These are phyloP conservation scores for Botrytis deweyae DNA, from an alignment of 2,329 filamentous ascomycete genomes.

Conservation along the genomic window DNA sequence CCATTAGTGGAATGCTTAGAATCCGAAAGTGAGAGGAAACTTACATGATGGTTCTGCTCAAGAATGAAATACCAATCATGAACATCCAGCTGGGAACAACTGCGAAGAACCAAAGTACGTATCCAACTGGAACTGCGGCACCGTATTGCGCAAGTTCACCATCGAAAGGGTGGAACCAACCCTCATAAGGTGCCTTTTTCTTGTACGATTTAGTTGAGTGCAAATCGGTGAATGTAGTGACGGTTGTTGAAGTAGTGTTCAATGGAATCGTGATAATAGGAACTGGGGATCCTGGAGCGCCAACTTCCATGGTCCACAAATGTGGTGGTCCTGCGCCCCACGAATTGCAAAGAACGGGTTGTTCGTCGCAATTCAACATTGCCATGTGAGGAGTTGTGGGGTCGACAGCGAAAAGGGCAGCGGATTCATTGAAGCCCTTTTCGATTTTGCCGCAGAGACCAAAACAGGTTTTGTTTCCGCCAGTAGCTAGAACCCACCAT, in stretches of 20 bases:
- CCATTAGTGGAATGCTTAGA: slow-evolving; percentile 20
- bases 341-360: slow-evolving; percentile 72
- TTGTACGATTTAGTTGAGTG: slow-evolving; percentile 54
- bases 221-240: slow-evolving; percentile 61
- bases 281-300: slow-evolving; percentile 62
- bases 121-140: slow-evolving; percentile 63
- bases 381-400: slow-evolving; percentile 66
- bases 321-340: slow-evolving; percentile 66
- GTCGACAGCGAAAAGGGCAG: slow-evolving; percentile 59
- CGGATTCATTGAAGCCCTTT: slow-evolving; percentile 64
- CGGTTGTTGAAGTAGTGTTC: slow-evolving; percentile 67
- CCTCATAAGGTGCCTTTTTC: slow-evolving; percentile 53
- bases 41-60: slow-evolving; percentile 75
- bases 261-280: slow-evolving; percentile 64
- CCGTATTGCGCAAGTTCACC: slow-evolving; percentile 63
- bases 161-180: slow-evolving; percentile 75
- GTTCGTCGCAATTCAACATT: slow-evolving; percentile 70
- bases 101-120: slow-evolving; percentile 64
- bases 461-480: slow-evolving; percentile 72
- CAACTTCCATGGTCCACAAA: slow-evolving; percentile 66
- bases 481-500: slow-evolving; percentile 74
- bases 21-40: slow-evolving; percentile 40
- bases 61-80: slow-evolving; percentile 73
- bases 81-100: slow-evolving; percentile 72
- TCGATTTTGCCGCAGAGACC: slow-evolving; percentile 66